Percentiles rank a stretch among this genome's conserved stretches.
Conservation (phyloP, 345 rosid species). For the Aquilaria sinensis region DNA sequence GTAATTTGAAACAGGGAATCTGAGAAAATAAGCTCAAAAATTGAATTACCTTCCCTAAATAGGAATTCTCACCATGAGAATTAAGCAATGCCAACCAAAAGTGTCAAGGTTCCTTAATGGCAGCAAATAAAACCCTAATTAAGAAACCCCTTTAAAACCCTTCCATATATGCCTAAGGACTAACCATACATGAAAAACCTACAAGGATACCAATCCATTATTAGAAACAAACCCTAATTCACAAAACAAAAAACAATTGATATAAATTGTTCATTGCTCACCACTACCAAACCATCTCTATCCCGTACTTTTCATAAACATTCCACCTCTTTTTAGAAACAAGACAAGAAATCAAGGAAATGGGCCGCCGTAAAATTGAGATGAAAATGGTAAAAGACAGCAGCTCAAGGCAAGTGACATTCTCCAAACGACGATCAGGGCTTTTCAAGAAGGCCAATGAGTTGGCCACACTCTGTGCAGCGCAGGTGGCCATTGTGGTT, state of each 20-base stretch:
- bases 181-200: slow-evolving; percentile 5
- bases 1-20: neutral
- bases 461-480: slow-evolving; percentile 49
- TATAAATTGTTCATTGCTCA: neutral
- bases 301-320: too few species aligned
- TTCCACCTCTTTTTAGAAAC: neutral
- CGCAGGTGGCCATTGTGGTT: slow-evolving; percentile 48
- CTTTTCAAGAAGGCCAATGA: slow-evolving; percentile 68
- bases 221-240: slow-evolving; percentile 6
- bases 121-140: neutral
- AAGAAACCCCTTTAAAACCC: neutral
- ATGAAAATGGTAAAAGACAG: slow-evolving; percentile 52
- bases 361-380: slow-evolving; percentile 66
- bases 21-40: neutral
- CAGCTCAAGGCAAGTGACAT: slow-evolving; percentile 59
- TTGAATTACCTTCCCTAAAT: slow-evolving; percentile 1
- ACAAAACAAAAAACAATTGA: neutral
- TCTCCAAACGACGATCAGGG: slow-evolving; percentile 58
- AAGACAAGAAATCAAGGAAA: slow-evolving; percentile 4
- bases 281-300: neutral
- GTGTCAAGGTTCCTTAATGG: slow-evolving; percentile 1
- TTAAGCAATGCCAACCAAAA: slow-evolving; percentile 11
- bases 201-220: slow-evolving; percentile 5
- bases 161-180: neutral
- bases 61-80: neutral